A percentile compares a stretch with the other conserved stretches of the same genome.
Evolutionary conservation across 2,329 filamentous ascomycete species (phyloP).

Genomic region (Colletotrichum trifolii): DNA sequence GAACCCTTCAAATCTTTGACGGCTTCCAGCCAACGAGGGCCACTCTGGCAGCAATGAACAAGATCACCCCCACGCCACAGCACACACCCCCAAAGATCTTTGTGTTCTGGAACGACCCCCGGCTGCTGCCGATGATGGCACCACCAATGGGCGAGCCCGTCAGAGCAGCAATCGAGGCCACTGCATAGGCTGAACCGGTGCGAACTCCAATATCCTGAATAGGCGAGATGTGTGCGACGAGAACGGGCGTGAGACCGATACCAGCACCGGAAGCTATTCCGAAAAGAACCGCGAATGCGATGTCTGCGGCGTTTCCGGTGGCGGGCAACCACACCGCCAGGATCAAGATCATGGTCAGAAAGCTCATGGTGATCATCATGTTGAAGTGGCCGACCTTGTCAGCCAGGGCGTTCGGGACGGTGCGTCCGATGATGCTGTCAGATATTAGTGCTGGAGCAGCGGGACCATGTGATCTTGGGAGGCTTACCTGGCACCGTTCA

Average conservation of each 20-base stretch:
- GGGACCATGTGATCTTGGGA: no score
- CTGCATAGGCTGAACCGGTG: constrained; percentile 51
- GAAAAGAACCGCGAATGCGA: constrained; percentile 47
- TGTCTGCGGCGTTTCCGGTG: constrained; percentile 39
- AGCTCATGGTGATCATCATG: constrained; percentile 54
- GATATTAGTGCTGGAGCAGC: not conserved
- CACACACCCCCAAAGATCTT: no score
- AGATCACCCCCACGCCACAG: no score
- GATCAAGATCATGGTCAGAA: constrained; percentile 47
- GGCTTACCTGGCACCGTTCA: constrained; percentile 40
- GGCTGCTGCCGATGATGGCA: constrained; percentile 31
- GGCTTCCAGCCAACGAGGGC: no score
- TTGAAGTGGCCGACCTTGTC: constrained; percentile 45
- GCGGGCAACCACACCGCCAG: constrained; percentile 53
- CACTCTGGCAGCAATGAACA: no score
- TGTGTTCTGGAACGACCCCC: no score
- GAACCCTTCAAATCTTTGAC: no score
- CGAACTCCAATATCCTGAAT: constrained; percentile 65
- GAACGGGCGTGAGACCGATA: constrained; percentile 45
- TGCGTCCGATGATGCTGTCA: constrained; percentile 40
- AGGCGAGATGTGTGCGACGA: constrained; percentile 62
- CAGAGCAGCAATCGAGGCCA: constrained; percentile 36
- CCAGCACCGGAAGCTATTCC: constrained; percentile 50
- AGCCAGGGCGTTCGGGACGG: constrained; percentile 38
- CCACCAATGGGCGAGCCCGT: constrained; percentile 41